Conservation (phyloP, 2,329 filamentous ascomycete genomes). For the Aspergillus vadensis region DNA sequence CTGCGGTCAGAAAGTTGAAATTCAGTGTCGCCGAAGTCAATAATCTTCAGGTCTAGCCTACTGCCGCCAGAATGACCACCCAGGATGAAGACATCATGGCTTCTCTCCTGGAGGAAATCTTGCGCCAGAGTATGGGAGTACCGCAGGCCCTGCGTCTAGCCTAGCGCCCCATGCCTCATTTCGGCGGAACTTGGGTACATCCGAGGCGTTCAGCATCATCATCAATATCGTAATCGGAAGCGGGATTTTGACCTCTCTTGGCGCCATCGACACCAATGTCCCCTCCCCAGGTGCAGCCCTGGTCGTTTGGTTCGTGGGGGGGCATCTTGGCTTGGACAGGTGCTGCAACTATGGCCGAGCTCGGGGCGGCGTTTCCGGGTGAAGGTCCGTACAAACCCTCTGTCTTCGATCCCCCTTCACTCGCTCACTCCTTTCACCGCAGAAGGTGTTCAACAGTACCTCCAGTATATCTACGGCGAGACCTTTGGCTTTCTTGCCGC, state of each 20-base stretch:
- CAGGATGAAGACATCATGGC: not conserved
- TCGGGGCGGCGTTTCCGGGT: constrained; percentile 20
- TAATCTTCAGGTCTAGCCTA: not conserved
- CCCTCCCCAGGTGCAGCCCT: constrained; percentile 19
- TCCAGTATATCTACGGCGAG: constrained; percentile 21
- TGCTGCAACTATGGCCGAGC: constrained; percentile 20
- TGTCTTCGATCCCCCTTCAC: too few species aligned
- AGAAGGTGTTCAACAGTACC: constrained; percentile 20
- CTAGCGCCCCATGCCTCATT: not conserved
- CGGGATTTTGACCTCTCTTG: constrained; percentile 20
- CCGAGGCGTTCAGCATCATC: constrained; percentile 22
- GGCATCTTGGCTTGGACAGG: constrained; percentile 21
- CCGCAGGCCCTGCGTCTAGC: not conserved
- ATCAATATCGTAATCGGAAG: constrained; percentile 24
- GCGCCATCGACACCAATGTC: constrained; percentile 21
- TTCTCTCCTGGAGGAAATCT: not conserved
- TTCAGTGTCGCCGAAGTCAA: too few species aligned
- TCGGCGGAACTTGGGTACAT: constrained; percentile 16
- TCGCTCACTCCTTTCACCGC: not conserved
- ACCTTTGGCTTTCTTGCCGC: constrained; percentile 19
- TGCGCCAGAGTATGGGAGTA: not conserved
- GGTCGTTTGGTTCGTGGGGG: constrained; percentile 21
- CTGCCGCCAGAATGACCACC: not conserved
- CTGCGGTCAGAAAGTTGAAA: too few species aligned
- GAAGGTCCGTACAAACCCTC: constrained; percentile 11